Percentiles rank a stretch among this genome's conserved stretches.
phyloP scores from a whole-genome alignment of 768 basidiomycete species.

The Suillus americanus region DNA sequence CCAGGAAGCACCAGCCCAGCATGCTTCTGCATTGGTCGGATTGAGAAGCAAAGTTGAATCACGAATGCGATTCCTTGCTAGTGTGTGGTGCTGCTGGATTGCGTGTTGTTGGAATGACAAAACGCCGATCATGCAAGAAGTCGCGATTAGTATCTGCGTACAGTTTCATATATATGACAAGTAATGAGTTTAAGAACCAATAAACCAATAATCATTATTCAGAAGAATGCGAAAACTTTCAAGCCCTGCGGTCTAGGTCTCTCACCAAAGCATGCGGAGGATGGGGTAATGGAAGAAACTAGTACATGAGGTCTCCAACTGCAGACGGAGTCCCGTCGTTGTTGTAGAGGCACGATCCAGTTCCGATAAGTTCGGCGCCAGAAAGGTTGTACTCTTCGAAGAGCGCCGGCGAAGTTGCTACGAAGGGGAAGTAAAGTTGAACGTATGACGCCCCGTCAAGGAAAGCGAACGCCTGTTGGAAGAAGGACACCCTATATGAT shows the following conservation, averaged over 20 bases:
- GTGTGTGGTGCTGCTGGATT: not conserved
- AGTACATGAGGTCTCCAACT: conserved; percentile 25
- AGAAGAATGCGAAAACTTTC: not conserved
- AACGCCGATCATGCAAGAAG: not conserved
- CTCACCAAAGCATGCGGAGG: not conserved
- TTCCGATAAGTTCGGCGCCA: conserved; percentile 21
- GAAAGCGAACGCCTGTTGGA: conserved; percentile 34
- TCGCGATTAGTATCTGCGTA: no score
- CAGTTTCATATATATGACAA: not conserved
- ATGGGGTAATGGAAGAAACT: not conserved
- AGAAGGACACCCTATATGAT: conserved; percentile 29
- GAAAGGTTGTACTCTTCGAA: conserved; percentile 18
- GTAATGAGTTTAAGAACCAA: not conserved
- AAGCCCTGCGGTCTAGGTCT: not conserved
- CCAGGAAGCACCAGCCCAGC: not conserved
- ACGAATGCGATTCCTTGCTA: not conserved
- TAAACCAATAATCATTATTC: not conserved
- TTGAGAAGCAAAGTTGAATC: not conserved
- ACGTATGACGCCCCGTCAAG: conserved; percentile 33
- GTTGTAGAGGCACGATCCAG: conserved; percentile 34
- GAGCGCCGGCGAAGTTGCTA: conserved; percentile 33
- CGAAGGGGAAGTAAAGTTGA: conserved; percentile 36
- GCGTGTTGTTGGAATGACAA: not conserved
- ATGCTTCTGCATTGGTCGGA: not conserved
- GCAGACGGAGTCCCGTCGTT: conserved; percentile 26